Base-by-base conservation (phyloP, 768 basidiomycete species). In the Asterophora lycoperdoides region DNA sequence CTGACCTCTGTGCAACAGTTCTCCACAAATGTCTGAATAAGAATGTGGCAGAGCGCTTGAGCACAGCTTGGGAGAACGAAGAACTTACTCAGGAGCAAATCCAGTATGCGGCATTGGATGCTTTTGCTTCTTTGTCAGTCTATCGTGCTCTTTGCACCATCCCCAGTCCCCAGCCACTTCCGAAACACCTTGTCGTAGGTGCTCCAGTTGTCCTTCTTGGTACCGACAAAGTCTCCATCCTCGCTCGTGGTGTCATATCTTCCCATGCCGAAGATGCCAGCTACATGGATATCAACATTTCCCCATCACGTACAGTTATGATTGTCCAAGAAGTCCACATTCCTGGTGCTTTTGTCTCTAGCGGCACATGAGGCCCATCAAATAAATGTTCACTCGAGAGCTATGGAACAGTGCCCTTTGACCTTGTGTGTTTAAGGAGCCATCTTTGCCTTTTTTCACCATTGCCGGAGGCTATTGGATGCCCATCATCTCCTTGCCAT, bases 1-100 rank as follows among this genome's bases (percentile, higher is more conserved):
- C 61, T 1, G 67, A 71, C 44, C 54, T 70, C 3, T 60, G 49
- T 37, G 67, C 63, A 17, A 20, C 26, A 2, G 54, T 68, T 26
- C 58, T 71, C 4, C 34, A 52, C 0, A 49, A 48, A 41, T 26
- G 52, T 49, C 50, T 69, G 20, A 32, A 20, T 37, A 58, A 62
- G 42, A 53, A 67, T 58, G 19, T 54, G 10, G 19, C 49, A 5
- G 38, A 56, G 35, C 48, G 46, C 1, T 23, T 56, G 37, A 62
- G 65, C 50, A 40, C 55, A 30, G 32, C 49, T 8, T 67, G 63
- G 62, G 40, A 47, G 23, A 26, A 46, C 20, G 29, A 39, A 38
- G 35, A 49, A 13, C 46, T 64, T 2, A 49, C 50, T 17, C 13
- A 15, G 1, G 49, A 51, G 18, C 60, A 60, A 37, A 51, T 58